Evolutionary conservation across 2,329 filamentous ascomycete genomes (phyloP).

Genomic region (Zalaria obscura): DNA sequence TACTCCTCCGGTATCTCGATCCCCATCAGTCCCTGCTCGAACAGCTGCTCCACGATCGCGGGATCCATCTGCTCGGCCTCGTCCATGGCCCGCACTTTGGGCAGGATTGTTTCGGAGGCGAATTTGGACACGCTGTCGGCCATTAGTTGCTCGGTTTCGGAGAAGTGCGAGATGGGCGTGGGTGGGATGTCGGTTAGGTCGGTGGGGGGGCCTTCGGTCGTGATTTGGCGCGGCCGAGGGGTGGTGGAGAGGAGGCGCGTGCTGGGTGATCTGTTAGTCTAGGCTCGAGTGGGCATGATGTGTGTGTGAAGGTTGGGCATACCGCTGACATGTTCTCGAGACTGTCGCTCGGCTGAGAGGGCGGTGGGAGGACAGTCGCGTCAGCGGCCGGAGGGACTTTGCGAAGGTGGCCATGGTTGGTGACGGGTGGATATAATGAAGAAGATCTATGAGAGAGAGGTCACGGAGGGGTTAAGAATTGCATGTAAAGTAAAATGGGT

Average conservation of each 20-base stretch:
- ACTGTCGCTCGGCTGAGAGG: conserved; percentile 1
- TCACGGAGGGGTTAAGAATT: too few species aligned
- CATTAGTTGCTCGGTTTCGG: conserved; percentile 82
- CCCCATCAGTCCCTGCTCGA: conserved; percentile 95
- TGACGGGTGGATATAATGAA: too few species aligned
- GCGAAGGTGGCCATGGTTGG: conserved; percentile 7
- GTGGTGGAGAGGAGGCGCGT: conserved; percentile 29
- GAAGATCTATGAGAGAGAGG: too few species aligned
- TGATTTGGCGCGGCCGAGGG: conserved; percentile 20
- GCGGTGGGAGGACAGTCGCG: conserved; percentile 4
- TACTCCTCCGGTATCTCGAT: conserved; percentile 96
- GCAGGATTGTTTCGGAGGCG: conserved; percentile 73
- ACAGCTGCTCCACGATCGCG: conserved; percentile 73
- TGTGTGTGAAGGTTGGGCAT: background rate
- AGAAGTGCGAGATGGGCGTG: conserved; percentile 85
- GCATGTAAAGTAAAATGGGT: too few species aligned
- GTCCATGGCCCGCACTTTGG: conserved; percentile 93
- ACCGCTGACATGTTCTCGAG: background rate
- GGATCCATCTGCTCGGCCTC: conserved; percentile 92
- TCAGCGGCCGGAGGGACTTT: conserved; percentile 5
- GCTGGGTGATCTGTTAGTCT: background rate
- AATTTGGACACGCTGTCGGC: conserved; percentile 83
- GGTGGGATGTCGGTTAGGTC: conserved; percentile 68
- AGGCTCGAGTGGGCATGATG: background rate
- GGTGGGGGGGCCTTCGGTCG: conserved; percentile 20